Conservation (phyloP, 2,329 filamentous ascomycete species). For the Microdochium bolleyi region DNA sequence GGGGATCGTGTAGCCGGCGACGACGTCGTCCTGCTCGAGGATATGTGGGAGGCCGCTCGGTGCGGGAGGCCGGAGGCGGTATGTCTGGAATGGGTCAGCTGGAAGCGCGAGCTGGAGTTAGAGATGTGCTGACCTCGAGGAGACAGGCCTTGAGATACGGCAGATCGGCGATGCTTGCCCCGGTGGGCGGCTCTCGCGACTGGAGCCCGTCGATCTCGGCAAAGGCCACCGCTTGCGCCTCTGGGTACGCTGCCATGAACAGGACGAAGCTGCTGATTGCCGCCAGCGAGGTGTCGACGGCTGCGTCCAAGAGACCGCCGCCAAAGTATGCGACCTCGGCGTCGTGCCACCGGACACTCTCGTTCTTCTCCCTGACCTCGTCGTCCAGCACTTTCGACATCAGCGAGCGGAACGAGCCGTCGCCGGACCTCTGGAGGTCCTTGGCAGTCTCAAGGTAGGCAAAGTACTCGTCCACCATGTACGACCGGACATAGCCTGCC, state of each 20-base stretch:
- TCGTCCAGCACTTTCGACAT: background rate
- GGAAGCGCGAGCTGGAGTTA: background rate
- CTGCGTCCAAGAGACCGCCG: constrained; percentile 9
- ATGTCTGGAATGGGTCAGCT: constrained; percentile 1
- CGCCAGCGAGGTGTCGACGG: constrained; percentile 8
- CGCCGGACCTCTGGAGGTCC: background rate
- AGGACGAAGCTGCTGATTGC: constrained; percentile 7
- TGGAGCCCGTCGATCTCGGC: constrained; percentile 7
- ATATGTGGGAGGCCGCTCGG: constrained; percentile 7
- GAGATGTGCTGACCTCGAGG: constrained; percentile 5
- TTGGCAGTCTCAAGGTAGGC: background rate
- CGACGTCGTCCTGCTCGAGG: constrained; percentile 7
- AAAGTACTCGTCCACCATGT: background rate
- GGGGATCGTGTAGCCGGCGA: constrained; percentile 6
- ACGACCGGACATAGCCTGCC: background rate
- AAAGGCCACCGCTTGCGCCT: constrained; percentile 7
- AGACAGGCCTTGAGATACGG: constrained; percentile 11
- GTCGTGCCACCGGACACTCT: background rate
- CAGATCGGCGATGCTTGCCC: constrained; percentile 2
- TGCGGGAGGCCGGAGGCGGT: constrained; percentile 8
- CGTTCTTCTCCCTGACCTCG: background rate
- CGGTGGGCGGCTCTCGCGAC: constrained; percentile 4
- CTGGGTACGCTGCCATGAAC: constrained; percentile 6
- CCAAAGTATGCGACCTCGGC: background rate
- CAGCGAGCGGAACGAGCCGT: background rate